Evolutionary conservation across 306 rosid genomes (phyloP), one percentile per base, ranked within the genome.

Genomic region (Quercus aquifolioides): DNA sequence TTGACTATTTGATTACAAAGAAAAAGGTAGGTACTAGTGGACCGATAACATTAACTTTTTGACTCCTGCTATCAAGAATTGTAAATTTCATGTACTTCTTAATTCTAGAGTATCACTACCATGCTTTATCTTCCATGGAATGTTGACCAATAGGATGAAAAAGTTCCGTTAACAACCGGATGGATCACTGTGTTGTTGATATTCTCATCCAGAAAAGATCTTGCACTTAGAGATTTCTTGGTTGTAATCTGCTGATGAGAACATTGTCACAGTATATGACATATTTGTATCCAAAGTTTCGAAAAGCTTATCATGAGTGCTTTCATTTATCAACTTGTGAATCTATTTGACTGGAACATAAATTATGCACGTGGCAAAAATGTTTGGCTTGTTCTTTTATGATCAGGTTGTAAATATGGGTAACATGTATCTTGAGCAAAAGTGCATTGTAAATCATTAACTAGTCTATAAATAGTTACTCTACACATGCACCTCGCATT

Each of bases 1-100:
- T 91, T 64, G 98, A 91, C 83, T 87, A 91, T 83, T 82, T 92
- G 71, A 95, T 95, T 75, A 87, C 99, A 19, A 92, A 92, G 88
- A 95, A 95, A 81, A 92, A 95, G 98, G 99, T 92, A 89, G 7
- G 90, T 52, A 62, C 30, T 55, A 17, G 51, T 74, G 52, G 33
- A 31, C 41, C 64, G 64, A 2, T 43, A 28, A 76, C 33, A 25
- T 30, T 3, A 17, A 38, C 21, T 54, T 77, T 79, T 67, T 75
- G 8, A 35, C 41, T 35, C 2, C 41, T 35, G 41, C 11, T 73
- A 9, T 57, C 63, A n/a, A 31, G 67, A 69, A 73, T 21, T 49
- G 58, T 55, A 80, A 5, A 12, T 12, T 55, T 46, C 52, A 46
- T 57, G 49, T 82, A 51, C 52, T 79, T 30, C 41, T 62, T 55